Evolutionary conservation across 1,284 basidiomycete species (phyloP).

Genomic region (Cryptococcus amylolentus): DNA sequence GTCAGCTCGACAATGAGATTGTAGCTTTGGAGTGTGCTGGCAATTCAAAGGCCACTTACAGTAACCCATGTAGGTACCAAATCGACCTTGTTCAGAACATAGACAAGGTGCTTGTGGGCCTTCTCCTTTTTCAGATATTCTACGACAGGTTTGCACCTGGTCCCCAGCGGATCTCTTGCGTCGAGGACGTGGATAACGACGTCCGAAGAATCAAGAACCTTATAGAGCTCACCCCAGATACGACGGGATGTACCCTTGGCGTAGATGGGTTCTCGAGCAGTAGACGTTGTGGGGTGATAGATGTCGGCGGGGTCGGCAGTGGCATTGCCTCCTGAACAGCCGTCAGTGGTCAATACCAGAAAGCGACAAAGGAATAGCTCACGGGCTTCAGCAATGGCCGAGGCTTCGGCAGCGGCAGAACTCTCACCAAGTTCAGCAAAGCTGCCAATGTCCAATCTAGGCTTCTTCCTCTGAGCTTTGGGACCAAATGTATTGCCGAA

Average conservation of each 20-base stretch:
- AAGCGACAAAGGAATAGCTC: background rate
- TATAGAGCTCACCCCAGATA: slow-evolving; percentile 98
- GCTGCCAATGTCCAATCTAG: slow-evolving; percentile 74
- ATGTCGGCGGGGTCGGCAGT: slow-evolving; percentile 32
- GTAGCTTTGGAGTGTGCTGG: background rate
- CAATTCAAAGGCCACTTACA: slow-evolving; percentile 57
- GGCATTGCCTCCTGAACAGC: background rate
- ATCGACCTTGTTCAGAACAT: slow-evolving; percentile 98
- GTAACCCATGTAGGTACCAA: slow-evolving; percentile 99
- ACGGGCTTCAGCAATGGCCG: slow-evolving; percentile 4
- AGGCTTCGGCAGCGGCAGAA: slow-evolving; percentile 52
- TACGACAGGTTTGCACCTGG: slow-evolving; percentile 92
- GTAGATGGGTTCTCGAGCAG: slow-evolving; percentile 73
- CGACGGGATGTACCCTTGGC: slow-evolving; percentile 87
- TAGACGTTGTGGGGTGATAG: slow-evolving; percentile 35
- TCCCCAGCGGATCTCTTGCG: slow-evolving; percentile 92
- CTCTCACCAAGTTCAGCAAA: slow-evolving; percentile 80
- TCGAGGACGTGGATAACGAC: slow-evolving; percentile 95
- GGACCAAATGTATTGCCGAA: slow-evolving; percentile 90
- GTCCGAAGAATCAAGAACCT: slow-evolving; percentile 98
- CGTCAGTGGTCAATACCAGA: background rate
- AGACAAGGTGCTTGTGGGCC: slow-evolving; percentile 93
- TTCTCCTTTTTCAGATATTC: slow-evolving; percentile 95
- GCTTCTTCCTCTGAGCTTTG: slow-evolving; percentile 85
- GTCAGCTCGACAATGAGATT: slow-evolving; percentile 6